These are phyloP conservation scores for Sporisorium reilianum DNA, from an alignment of 1,284 basidiomycete genomes.

Conservation along the genomic window DNA sequence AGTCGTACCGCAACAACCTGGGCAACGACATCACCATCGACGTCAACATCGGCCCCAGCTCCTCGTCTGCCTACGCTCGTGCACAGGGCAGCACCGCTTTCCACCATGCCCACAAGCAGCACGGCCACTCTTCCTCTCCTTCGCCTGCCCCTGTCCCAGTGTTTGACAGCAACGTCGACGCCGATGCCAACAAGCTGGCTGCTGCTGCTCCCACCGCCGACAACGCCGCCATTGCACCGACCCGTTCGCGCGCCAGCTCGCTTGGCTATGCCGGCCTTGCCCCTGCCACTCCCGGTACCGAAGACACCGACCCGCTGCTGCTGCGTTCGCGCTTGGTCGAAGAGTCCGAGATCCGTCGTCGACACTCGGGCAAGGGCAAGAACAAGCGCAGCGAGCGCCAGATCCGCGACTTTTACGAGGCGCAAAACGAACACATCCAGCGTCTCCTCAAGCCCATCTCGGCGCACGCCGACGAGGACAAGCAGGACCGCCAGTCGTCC, in stretches of 20 bases:
- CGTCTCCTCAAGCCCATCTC: constrained; percentile 89
- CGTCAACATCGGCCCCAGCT: constrained; percentile 52
- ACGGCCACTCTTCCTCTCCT: constrained; percentile 28
- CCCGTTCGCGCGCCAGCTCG: constrained; percentile 44
- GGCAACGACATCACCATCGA: constrained; percentile 50
- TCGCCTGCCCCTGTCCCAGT: constrained; percentile 11
- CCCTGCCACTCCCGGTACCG: constrained; percentile 26
- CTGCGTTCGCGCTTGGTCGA: constrained; percentile 70
- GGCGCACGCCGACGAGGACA: constrained; percentile 81
- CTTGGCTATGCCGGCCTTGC: constrained; percentile 29
- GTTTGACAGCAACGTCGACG: background rate
- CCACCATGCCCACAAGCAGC: constrained; percentile 45
- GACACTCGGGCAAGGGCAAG: constrained; percentile 67
- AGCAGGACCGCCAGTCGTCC: constrained; percentile 75
- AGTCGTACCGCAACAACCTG: constrained; percentile 23
- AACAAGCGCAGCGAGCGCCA: constrained; percentile 69
- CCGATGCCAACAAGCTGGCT: constrained; percentile 8
- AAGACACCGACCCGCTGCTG: constrained; percentile 70
- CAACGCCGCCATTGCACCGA: constrained; percentile 1
- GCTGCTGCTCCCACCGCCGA: constrained; percentile 7
- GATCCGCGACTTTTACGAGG: constrained; percentile 79
- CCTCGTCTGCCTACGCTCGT: constrained; percentile 44
- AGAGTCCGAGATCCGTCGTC: constrained; percentile 68
- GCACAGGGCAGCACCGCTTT: constrained; percentile 48
- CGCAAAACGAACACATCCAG: constrained; percentile 88